Evolutionary conservation across 2,329 filamentous ascomycete species (phyloP).

Genomic region (Cucurbitaria berberidis): DNA sequence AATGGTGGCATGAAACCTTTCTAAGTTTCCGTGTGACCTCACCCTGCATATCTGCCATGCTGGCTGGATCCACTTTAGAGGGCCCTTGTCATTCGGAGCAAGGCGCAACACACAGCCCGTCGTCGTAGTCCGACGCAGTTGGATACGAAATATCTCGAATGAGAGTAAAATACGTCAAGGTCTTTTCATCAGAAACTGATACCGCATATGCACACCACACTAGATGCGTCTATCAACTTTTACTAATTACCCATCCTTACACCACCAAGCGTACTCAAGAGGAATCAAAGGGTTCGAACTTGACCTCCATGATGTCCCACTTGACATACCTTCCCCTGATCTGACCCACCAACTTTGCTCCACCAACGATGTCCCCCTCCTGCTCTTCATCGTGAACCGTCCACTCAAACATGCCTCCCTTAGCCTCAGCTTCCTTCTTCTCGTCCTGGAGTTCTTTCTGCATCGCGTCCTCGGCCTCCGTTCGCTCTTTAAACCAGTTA

Average conservation of each 20-base stretch:
- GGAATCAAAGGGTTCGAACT: too few relatives aligned
- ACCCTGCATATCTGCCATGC: constrained; percentile 3
- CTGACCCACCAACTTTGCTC: background rate
- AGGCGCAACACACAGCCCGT: constrained; percentile 5
- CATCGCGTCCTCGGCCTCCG: background rate
- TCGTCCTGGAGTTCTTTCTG: background rate
- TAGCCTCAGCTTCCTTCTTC: background rate
- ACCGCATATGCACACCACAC: background rate
- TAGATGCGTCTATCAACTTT: too few relatives aligned
- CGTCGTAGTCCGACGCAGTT: constrained; percentile 3
- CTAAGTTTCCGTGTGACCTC: background rate
- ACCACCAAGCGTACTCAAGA: too few relatives aligned
- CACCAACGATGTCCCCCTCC: background rate
- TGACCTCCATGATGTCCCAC: background rate
- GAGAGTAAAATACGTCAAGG: background rate
- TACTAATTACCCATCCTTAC: too few relatives aligned
- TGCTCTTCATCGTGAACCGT: background rate
- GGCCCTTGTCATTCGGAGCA: constrained; percentile 5
- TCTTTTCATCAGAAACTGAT: background rate
- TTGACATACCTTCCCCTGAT: background rate
- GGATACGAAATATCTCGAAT: background rate
- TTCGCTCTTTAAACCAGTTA: background rate
- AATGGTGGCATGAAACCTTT: background rate
- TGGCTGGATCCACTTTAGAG: background rate
- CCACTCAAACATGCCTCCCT: background rate